phyloP scores from a whole-genome alignment of 768 basidiomycete genomes.

The Mycena haematopus region DNA sequence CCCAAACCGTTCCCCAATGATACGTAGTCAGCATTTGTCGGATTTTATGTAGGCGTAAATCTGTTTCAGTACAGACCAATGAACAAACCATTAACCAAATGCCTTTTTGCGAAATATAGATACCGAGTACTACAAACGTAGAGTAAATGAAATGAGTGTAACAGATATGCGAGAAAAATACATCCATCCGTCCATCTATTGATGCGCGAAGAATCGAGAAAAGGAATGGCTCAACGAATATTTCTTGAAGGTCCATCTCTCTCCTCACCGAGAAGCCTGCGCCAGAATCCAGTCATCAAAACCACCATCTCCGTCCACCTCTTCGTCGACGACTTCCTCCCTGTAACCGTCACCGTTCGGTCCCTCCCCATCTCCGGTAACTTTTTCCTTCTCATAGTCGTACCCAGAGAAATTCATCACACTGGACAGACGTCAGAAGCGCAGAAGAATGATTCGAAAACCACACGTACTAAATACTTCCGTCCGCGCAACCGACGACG shows the following conservation, averaged over 20 bases:
- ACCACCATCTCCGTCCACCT: slow-evolving; percentile 10
- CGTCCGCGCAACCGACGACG: slow-evolving; percentile 90
- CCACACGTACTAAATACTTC: slow-evolving; percentile 86
- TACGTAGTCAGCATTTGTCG: slow-evolving; percentile 40
- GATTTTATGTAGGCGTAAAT: background rate
- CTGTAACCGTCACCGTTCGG: slow-evolving; percentile 49
- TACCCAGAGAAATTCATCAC: slow-evolving; percentile 71
- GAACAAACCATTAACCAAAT: too few relatives aligned
- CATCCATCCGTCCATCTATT: slow-evolving; percentile 22
- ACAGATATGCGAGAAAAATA: background rate
- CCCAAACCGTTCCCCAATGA: slow-evolving; percentile 31
- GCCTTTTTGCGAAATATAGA: too few relatives aligned
- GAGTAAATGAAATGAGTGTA: background rate
- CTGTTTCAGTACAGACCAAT: too few relatives aligned
- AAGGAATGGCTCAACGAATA: background rate
- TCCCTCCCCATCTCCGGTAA: slow-evolving; percentile 61
- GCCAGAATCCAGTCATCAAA: slow-evolving; percentile 30
- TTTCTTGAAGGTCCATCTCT: background rate
- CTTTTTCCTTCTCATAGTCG: slow-evolving; percentile 56
- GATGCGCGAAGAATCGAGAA: background rate
- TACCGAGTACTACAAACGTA: slow-evolving; percentile 19
- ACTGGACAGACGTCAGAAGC: slow-evolving; percentile 35
- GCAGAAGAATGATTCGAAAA: slow-evolving; percentile 9
- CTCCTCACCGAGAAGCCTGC: slow-evolving; percentile 11
- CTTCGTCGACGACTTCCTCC: slow-evolving; percentile 8